Evolutionary conservation across 169 alveolate genomes (phyloP).

Genomic region (Plasmodium knowlesi): DNA sequence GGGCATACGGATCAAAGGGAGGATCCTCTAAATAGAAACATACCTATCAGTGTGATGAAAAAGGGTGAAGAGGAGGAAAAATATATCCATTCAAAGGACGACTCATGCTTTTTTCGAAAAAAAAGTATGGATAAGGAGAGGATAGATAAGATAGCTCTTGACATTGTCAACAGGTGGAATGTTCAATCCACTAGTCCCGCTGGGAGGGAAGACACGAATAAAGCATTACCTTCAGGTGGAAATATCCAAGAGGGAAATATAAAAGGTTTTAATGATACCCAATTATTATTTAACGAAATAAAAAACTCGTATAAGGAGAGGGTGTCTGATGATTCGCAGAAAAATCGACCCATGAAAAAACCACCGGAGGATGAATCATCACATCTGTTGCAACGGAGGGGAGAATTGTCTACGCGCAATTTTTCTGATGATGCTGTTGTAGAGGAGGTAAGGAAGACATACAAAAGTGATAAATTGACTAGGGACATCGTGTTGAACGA

Average conservation of each 20-base stretch:
- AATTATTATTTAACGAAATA: constrained; percentile 1
- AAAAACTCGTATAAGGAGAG: not conserved
- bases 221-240: not conserved
- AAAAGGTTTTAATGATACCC: not conserved
- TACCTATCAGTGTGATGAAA: not conserved
- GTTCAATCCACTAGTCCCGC: not conserved
- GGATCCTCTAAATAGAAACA: not conserved
- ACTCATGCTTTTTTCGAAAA: not conserved
- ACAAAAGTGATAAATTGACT: not conserved
- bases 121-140: not conserved
- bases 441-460: not conserved
- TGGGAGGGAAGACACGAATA: not conserved
- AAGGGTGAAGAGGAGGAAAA: not conserved
- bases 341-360: not conserved
- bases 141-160: not conserved
- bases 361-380: not conserved
- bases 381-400: not conserved
- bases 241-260: not conserved
- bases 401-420: not conserved
- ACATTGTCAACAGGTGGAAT: not conserved
- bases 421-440: not conserved
- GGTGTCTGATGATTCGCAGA: not conserved
- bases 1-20: not conserved
- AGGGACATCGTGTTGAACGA: not conserved
- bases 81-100: not conserved